A percentile compares a stretch with the other conserved stretches of the same genome.
These are phyloP conservation scores for Penicillium samsonianum DNA, from an alignment of 495 filamentous ascomycete species.

Conservation along the genomic window DNA sequence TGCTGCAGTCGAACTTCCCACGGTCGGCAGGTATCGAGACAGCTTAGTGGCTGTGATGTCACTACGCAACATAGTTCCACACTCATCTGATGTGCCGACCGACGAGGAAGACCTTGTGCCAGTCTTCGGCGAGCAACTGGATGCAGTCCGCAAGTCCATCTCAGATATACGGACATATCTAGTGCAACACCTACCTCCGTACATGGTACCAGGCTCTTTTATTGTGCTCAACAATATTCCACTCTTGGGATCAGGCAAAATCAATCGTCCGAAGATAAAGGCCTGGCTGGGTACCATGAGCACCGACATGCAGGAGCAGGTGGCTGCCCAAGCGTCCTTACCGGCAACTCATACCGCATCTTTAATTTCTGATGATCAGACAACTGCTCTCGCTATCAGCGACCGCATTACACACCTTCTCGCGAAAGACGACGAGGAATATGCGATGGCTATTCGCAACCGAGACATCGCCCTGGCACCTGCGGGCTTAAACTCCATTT, in stretches of 20 bases:
- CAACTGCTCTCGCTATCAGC: not conserved
- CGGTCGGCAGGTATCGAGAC: not conserved
- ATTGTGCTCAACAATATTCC: not conserved
- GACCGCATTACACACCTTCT: not conserved
- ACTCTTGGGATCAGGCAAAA: not conserved
- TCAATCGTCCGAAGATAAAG: not conserved
- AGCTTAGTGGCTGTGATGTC: not conserved
- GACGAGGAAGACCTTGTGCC: not conserved
- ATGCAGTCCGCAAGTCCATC: not conserved
- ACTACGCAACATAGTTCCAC: not conserved
- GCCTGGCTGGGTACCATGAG: not conserved
- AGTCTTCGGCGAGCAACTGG: not conserved
- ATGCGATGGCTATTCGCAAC: not conserved
- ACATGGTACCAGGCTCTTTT: not conserved
- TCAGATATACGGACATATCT: not conserved
- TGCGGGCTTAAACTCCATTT: not conserved
- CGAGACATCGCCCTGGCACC: slow-evolving; percentile 2
- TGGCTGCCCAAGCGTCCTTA: not conserved
- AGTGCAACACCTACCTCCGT: not conserved
- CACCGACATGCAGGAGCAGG: not conserved
- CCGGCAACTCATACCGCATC: not conserved
- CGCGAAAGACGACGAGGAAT: not conserved
- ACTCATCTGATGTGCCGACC: not conserved
- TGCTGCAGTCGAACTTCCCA: not conserved
- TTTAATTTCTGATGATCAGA: not conserved